Conservation (phyloP, 1,284 basidiomycete species). For the Phenoliferia sp. region DNA sequence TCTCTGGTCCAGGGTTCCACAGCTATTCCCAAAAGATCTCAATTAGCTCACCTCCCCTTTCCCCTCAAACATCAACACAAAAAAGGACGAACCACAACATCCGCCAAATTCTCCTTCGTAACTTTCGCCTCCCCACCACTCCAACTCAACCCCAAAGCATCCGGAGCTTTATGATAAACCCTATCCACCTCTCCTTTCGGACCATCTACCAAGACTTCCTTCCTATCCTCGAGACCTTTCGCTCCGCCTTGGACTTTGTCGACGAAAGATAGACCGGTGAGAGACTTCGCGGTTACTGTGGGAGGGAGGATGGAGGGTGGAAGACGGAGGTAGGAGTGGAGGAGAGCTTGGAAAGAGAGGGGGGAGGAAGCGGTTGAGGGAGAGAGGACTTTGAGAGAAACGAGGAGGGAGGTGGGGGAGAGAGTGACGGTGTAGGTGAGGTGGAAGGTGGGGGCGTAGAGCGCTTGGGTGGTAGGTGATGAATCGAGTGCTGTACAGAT, state of each 20-base stretch:
- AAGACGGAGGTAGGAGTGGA: conserved; percentile 43
- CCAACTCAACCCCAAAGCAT: conserved; percentile 14
- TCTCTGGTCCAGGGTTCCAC: conserved; percentile 44
- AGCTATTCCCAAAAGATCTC: conserved; percentile 16
- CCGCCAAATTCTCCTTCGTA: conserved; percentile 24
- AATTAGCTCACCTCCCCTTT: not conserved
- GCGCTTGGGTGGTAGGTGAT: conserved; percentile 33
- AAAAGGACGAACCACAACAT: conserved; percentile 29
- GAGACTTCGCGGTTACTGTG: conserved; percentile 22
- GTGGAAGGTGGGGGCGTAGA: conserved; percentile 18
- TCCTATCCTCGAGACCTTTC: conserved; percentile 16
- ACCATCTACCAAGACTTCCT: conserved; percentile 31
- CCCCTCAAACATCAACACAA: not conserved
- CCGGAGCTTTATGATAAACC: conserved; percentile 34
- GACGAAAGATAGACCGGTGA: conserved; percentile 32
- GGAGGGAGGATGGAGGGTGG: conserved; percentile 32
- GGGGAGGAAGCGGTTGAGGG: conserved; percentile 13
- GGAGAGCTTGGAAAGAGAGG: conserved; percentile 43
- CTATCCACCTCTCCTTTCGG: conserved; percentile 36
- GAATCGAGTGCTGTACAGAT: conserved; percentile 31
- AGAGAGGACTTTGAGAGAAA: conserved; percentile 20
- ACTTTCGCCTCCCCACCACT: conserved; percentile 31
- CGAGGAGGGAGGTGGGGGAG: conserved; percentile 8
- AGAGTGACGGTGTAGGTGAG: conserved; percentile 12
- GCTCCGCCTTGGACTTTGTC: conserved; percentile 33